phyloP scores from a whole-genome alignment of 1,284 basidiomycete genomes.

The Ustilago trichophora region DNA sequence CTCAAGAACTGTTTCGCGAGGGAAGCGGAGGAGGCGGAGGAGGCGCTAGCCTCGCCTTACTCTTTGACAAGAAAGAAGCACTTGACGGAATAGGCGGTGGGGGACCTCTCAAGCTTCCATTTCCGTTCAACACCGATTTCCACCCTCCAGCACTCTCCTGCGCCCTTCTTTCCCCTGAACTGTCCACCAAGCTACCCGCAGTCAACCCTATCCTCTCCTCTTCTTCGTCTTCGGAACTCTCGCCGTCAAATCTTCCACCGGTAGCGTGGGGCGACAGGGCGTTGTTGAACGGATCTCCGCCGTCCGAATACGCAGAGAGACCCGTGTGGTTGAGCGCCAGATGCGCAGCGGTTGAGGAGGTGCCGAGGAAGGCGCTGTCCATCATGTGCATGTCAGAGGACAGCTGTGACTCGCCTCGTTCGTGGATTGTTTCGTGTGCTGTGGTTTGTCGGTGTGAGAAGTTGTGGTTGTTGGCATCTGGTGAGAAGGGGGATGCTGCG shows the following conservation, averaged over 20 bases:
- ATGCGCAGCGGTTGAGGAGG: background rate
- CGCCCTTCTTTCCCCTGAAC: conserved; percentile 5
- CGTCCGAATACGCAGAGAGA: conserved; percentile 29
- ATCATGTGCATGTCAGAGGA: conserved; percentile 11
- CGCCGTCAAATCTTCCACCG: conserved; percentile 9
- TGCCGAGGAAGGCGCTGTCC: conserved; percentile 21
- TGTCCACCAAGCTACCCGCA: conserved; percentile 1
- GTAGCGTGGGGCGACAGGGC: conserved; percentile 38
- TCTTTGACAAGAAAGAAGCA: conserved; percentile 25
- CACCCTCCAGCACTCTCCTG: background rate
- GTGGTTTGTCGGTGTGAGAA: background rate
- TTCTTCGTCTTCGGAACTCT: conserved; percentile 9
- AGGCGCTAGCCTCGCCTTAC: conserved; percentile 21
- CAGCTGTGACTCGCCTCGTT: conserved; percentile 27
- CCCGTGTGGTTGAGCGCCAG: conserved; percentile 37
- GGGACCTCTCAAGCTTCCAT: conserved; percentile 6
- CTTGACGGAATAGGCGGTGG: conserved; percentile 41
- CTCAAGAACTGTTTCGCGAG: conserved; percentile 19
- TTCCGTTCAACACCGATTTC: conserved; percentile 4
- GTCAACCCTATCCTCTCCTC: conserved; percentile 22
- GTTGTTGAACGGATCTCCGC: conserved; percentile 24
- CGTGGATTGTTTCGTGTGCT: conserved; percentile 37
- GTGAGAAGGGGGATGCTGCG: conserved; percentile 32
- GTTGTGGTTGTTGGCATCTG: background rate
- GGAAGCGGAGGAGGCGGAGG: conserved; percentile 35